Conservation (phyloP, 345 rosid species). For the Noccaea bulbosa region DNA sequence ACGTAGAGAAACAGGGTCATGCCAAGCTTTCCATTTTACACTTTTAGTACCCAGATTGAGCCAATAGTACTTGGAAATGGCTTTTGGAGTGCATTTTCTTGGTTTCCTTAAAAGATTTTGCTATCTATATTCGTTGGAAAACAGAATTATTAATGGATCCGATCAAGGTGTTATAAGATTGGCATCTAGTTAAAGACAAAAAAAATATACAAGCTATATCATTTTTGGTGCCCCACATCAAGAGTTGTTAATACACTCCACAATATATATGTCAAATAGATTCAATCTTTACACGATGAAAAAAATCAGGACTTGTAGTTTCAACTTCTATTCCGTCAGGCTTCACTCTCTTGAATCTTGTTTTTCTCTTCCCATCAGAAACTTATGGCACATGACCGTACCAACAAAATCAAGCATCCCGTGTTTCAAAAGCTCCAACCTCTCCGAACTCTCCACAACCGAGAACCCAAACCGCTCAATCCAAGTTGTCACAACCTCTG, state of each 20-base stretch:
- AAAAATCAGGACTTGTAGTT: neutral
- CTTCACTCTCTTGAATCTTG: constrained; percentile 24
- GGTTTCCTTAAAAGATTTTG: neutral
- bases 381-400: constrained; percentile 53
- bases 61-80: neutral
- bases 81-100: neutral
- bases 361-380: neutral
- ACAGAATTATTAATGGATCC: constrained; percentile 1
- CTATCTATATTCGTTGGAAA: neutral
- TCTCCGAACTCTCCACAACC: constrained; percentile 38
- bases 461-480: constrained; percentile 52
- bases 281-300: neutral
- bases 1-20: neutral
- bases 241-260: neutral
- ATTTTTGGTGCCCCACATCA: neutral
- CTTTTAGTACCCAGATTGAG: neutral
- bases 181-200: neutral
- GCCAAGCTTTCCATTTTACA: neutral
- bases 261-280: neutral
- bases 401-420: constrained; percentile 48
- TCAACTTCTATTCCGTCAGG: constrained; percentile 16
- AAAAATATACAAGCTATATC: constrained; percentile 1
- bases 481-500: constrained; percentile 49
- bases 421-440: constrained; percentile 31
- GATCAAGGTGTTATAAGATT: neutral